Evolutionary conservation across 257 asterid genomes (phyloP), one percentile per base, ranked within the genome.

Genomic region (Scutellaria baicalensis): DNA sequence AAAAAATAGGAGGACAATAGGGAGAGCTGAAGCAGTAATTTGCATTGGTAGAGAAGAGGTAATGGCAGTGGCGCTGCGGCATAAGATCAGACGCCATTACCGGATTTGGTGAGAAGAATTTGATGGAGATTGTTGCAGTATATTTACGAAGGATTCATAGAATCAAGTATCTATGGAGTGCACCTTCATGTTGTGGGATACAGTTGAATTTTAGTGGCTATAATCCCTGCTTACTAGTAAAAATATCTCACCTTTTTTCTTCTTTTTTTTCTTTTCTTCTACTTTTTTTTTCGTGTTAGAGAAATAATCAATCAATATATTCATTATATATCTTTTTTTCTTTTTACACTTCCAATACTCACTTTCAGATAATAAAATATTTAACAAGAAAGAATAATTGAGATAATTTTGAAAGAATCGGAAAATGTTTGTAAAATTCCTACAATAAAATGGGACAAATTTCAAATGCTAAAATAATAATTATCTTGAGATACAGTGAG

Each of bases 41-140:
- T 16, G 69, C 69, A 6, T 48, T 57, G 52, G 23, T 6, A 47
- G 75, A 45, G 68, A 59, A 62, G 42, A 17, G 58, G 64, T 72
- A 74, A 59, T 27, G 58, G 73, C 70, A 69, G 40, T 13, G 72
- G 66, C 40, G 70, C 4, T 57, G 75, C 48, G 74, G 72, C 3
- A 64, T 56, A 48, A 73, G 67, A 57, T 68, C 71, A 40, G 36
- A 47, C 65, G 73, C 82, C 82, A 78, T 78, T 8, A 49, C 8
- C 14, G 64, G 31, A 60, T 45, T 57, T 27, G 72, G 42, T n/a
- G 23, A 6, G 71, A 61, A 59, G 13, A 60, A 14, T 20, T 47
- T 51, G 27, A 3, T 49, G 36, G 20, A 49, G 18, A 66, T 17
- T 16, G 23, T 43, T 38, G 51, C 75, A 43, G 66, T n/a, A 14